phyloP scores from a whole-genome alignment of 805 yeast genomes.

The Metschnikowia cubensis region DNA sequence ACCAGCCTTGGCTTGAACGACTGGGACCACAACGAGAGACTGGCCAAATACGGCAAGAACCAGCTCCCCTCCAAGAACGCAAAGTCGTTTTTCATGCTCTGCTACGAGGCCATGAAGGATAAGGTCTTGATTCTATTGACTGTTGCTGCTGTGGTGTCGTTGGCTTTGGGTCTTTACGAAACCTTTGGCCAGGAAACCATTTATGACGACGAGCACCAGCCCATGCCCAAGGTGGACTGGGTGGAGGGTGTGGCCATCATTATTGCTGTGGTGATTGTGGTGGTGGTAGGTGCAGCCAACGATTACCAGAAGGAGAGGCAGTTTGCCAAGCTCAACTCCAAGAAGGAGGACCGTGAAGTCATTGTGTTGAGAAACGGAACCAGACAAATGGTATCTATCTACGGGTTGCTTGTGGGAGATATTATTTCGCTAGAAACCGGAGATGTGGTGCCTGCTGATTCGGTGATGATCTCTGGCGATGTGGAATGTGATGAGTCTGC shows the following conservation, averaged over 20 bases:
- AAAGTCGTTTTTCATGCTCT: conserved; percentile 62
- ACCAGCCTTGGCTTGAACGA: conserved; percentile 39
- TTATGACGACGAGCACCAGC: conserved; percentile 72
- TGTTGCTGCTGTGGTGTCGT: conserved; percentile 83
- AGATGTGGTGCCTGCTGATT: conserved; percentile 89
- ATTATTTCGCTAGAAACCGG: conserved; percentile 82
- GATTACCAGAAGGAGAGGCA: conserved; percentile 96
- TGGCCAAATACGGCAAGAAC: conserved; percentile 61
- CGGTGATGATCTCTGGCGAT: conserved; percentile 65
- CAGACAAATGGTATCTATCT: conserved; percentile 64
- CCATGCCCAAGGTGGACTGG: conserved; percentile 88
- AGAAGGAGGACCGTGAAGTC: conserved; percentile 79
- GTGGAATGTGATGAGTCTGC: conserved; percentile 90
- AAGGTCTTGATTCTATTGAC: conserved; percentile 80
- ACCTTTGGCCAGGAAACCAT: conserved; percentile 80
- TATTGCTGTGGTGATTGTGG: conserved; percentile 86
- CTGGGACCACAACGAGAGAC: conserved; percentile 38
- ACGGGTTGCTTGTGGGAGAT: conserved; percentile 84
- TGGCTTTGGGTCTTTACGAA: conserved; percentile 88
- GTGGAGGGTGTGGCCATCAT: conserved; percentile 98
- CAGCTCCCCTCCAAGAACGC: conserved; percentile 66
- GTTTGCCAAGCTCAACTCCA: conserved; percentile 80
- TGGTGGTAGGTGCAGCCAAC: conserved; percentile 89
- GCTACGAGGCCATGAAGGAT: conserved; percentile 85
- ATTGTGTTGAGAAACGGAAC: conserved; percentile 72